Conservation (phyloP, 306 rosid species). For the Cicer chorassanicum region DNA sequence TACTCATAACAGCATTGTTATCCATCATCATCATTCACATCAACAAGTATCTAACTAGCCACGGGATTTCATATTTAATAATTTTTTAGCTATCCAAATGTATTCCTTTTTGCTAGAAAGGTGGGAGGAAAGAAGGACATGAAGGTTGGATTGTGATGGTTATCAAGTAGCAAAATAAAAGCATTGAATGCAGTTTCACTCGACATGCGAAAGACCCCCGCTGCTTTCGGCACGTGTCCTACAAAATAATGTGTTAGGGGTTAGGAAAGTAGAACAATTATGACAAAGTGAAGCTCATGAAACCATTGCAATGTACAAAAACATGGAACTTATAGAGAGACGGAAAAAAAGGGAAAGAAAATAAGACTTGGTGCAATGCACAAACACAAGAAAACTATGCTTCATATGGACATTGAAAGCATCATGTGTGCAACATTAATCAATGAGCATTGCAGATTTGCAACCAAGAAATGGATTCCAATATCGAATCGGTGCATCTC, state of each 20-base stretch:
- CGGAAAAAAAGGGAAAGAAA: background rate
- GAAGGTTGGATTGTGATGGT: background rate
- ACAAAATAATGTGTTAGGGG: conserved; percentile 32
- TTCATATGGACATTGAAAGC: conserved; percentile 23
- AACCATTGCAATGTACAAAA: background rate
- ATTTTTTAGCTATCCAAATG: conserved; percentile 37
- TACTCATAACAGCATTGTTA: conserved; percentile 21
- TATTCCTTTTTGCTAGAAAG: background rate
- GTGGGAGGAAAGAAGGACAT: conserved; percentile 4
- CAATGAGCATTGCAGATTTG: background rate
- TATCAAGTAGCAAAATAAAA: conserved; percentile 31
- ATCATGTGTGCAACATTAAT: conserved; percentile 14
- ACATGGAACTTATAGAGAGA: background rate
- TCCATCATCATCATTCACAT: conserved; percentile 36
- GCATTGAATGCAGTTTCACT: conserved; percentile 46
- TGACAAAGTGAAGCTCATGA: conserved; percentile 25
- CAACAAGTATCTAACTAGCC: conserved; percentile 11
- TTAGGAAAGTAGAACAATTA: conserved; percentile 1
- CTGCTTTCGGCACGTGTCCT: conserved; percentile 86
- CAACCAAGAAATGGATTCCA: conserved; percentile 34
- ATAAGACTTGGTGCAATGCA: background rate
- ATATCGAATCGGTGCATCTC: conserved; percentile 19
- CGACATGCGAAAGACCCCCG: conserved; percentile 84
- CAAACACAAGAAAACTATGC: conserved; percentile 5
- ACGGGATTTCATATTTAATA: conserved; percentile 8